Evolutionary conservation across 2,329 filamentous ascomycete genomes (phyloP).

Genomic region (Aspergillus tubingensis): DNA sequence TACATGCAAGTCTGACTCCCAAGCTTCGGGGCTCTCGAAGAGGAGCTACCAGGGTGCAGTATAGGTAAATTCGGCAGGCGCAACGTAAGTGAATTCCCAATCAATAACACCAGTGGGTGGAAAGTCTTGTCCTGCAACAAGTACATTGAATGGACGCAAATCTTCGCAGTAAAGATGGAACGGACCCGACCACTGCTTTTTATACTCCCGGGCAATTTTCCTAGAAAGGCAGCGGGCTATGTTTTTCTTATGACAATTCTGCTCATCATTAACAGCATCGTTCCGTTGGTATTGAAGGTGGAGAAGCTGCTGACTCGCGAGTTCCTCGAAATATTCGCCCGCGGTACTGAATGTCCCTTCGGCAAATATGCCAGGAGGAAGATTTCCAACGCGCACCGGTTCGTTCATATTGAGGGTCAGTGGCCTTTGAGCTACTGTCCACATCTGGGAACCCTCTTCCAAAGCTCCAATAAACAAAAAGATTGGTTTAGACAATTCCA

Average conservation of each 20-base stretch:
- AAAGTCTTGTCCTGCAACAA: background rate
- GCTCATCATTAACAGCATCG: background rate
- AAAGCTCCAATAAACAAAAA: background rate
- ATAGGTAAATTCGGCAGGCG: conserved; percentile 5
- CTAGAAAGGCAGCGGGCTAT: background rate
- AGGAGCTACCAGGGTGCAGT: conserved; percentile 5
- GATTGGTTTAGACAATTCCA: conserved; percentile 3
- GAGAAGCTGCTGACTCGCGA: background rate
- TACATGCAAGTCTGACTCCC: background rate
- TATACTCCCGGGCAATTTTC: background rate
- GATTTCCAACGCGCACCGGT: background rate
- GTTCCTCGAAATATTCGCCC: background rate
- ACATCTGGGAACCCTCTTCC: background rate
- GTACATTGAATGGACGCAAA: background rate
- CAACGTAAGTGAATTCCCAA: conserved; percentile 3
- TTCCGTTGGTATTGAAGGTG: background rate
- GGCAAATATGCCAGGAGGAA: background rate
- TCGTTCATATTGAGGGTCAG: background rate
- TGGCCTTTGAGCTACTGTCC: background rate
- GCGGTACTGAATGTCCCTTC: background rate
- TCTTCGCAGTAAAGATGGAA: background rate
- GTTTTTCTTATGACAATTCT: background rate
- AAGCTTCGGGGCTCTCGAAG: background rate
- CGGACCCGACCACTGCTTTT: background rate
- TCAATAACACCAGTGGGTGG: background rate